Base-by-base conservation (phyloP, 2,329 filamentous ascomycete genomes). In the Cercospora canescens region DNA sequence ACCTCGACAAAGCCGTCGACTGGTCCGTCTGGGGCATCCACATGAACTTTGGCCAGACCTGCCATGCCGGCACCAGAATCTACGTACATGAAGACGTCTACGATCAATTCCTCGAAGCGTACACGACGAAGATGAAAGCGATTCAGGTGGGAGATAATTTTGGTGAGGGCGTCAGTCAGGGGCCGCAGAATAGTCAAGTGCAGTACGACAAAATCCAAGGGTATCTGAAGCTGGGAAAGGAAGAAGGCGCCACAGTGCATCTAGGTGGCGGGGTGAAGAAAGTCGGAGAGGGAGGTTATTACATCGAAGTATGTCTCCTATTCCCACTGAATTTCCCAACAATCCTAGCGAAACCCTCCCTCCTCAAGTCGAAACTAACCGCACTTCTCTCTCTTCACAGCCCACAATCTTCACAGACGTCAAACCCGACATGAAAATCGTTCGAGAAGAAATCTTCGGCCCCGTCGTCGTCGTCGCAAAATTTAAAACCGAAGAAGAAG, bases 21-120 rank as follows among this genome's bases (percentile, higher is more conserved):
- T 92, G 97, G 79, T 94, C 97, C 73, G 92, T 97, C 11, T 93
- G 97, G 72, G 93, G 94, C 21, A 89, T 93, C 14, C 84, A 97
- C 64, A 97, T 97, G 84, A 97, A 97, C 82, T 97, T 93, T 60
- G 94, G 94, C n/a, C 94, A 97, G 83, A 96, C 92, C 77, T 97
- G 94, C 84, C 97, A 94, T 79, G 91, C 93, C 24, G 85, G 97
- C 63, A 94, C 97, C 81, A 86, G 94, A 34, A 88, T 97, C n/a
- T 97, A 97, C 74, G 93, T 97, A 9, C 89, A 94, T 73, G 90
- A 91, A 76, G 88, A 87, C 72, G 87, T 97, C 60, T 88, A 97
- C 77, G 92, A 96, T 73, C 81, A 87, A 16, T 96, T 97, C 74
- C 84, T 97, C 56, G 83, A 87, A 62, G 91, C 91, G 5, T 84